phyloP scores from a whole-genome alignment of 2,329 filamentous ascomycete species.

The Kalaharituber pfeilii region DNA sequence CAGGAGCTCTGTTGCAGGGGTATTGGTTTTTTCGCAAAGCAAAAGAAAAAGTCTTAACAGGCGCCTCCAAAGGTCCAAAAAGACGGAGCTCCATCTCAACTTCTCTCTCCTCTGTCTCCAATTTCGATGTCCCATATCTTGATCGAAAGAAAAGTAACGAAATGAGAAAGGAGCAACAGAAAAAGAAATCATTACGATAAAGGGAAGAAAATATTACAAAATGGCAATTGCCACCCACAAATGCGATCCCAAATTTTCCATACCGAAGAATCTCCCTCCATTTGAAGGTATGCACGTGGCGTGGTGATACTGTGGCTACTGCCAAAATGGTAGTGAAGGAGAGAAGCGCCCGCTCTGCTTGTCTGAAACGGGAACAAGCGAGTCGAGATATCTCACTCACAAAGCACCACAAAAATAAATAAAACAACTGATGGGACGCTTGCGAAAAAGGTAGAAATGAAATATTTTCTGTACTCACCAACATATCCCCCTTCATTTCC shows the following conservation, averaged over 20 bases:
- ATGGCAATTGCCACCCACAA: neutral
- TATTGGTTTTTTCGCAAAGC: neutral
- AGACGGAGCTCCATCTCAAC: no score
- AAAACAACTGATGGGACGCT: neutral
- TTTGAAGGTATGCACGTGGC: no score
- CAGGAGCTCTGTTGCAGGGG: neutral
- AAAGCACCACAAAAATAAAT: no score
- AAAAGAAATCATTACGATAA: neutral
- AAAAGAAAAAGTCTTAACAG: no score
- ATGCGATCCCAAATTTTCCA: no score
- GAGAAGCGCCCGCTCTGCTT: no score
- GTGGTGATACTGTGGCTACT: no score
- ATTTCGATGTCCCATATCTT: neutral
- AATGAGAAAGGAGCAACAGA: neutral
- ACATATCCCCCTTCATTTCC: constrained; percentile 7
- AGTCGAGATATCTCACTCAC: no score
- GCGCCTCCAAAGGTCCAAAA: no score
- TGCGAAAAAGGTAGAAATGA: neutral
- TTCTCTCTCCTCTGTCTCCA: neutral
- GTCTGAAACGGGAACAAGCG: no score
- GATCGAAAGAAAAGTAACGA: neutral
- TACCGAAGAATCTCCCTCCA: no score
- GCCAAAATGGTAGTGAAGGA: no score
- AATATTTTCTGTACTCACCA: neutral
- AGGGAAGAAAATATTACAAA: neutral